A percentile compares a stretch with the other conserved stretches of the same genome.
Conservation (phyloP, 2,329 filamentous ascomycete species). For the Colletotrichum salicis region DNA sequence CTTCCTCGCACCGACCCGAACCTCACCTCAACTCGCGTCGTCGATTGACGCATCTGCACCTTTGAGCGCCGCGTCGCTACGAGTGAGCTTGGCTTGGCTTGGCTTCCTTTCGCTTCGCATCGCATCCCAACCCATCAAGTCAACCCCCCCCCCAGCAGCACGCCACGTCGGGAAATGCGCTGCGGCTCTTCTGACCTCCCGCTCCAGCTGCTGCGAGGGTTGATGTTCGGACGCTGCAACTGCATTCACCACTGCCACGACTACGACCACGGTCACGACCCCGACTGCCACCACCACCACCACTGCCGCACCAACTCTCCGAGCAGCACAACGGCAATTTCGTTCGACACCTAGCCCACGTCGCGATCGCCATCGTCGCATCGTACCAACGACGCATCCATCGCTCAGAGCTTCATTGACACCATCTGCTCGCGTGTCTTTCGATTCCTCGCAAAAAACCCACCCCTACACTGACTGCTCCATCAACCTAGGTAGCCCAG, state of each 20-base stretch:
- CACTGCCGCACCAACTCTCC: slow-evolving; percentile 17
- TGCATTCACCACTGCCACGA: slow-evolving; percentile 25
- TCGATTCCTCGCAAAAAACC: background rate
- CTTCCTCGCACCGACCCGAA: slow-evolving; percentile 21
- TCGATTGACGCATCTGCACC: slow-evolving; percentile 29
- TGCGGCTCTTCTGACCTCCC: slow-evolving; percentile 32
- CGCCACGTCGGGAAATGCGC: slow-evolving; percentile 34
- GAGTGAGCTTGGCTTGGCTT: background rate
- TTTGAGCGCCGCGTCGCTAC: slow-evolving; percentile 7
- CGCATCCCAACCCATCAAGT: slow-evolving; percentile 24
- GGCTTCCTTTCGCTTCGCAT: slow-evolving; percentile 22
- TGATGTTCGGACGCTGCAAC: slow-evolving; percentile 31
- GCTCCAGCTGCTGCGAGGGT: slow-evolving; percentile 35
- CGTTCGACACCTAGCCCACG: slow-evolving; percentile 18
- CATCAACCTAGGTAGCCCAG: background rate
- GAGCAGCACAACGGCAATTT: slow-evolving; percentile 12
- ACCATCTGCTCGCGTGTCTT: slow-evolving; percentile 22
- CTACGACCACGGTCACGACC: slow-evolving; percentile 19
- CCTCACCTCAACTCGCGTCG: slow-evolving; percentile 22
- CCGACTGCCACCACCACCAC: slow-evolving; percentile 17
- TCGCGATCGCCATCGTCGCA: slow-evolving; percentile 22
- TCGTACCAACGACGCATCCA: slow-evolving; percentile 1
- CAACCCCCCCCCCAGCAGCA: slow-evolving; percentile 28
- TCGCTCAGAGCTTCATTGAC: slow-evolving; percentile 13
- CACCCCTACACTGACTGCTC: slow-evolving; percentile 4